Conservation (phyloP, 2,329 filamentous ascomycete species). For the Cytospora paraplurivora region DNA sequence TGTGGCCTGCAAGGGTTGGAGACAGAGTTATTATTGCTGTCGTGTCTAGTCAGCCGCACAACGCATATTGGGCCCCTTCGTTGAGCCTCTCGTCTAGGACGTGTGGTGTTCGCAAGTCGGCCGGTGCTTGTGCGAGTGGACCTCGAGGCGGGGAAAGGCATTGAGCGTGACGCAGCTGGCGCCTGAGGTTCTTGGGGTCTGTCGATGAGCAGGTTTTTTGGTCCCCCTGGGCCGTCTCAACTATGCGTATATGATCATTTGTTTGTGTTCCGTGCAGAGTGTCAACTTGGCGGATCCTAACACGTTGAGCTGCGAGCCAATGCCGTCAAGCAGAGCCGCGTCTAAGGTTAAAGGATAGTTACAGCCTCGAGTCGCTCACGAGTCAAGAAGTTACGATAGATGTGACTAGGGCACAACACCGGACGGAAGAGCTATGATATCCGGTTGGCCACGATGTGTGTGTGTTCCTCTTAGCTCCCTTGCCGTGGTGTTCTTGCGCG, state of each 20-base stretch:
- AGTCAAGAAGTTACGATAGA: no score
- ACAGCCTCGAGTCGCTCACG: no score
- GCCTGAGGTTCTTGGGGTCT: slow-evolving; percentile 2
- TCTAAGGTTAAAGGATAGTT: background rate
- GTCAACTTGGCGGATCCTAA: background rate
- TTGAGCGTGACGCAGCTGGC: slow-evolving; percentile 25
- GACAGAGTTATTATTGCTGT: background rate
- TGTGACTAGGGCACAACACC: background rate
- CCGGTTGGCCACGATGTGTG: background rate
- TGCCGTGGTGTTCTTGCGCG: background rate
- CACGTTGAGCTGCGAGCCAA: slow-evolving; percentile 6
- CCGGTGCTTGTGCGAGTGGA: slow-evolving; percentile 5
- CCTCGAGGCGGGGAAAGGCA: slow-evolving; percentile 15
- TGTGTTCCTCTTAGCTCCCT: background rate
- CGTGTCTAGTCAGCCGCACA: background rate
- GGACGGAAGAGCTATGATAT: background rate
- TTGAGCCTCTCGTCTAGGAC: background rate
- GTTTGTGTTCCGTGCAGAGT: slow-evolving; percentile 1
- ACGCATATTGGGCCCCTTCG: background rate
- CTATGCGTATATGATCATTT: background rate
- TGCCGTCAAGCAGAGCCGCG: background rate
- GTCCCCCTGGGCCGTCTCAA: background rate
- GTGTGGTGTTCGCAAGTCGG: background rate
- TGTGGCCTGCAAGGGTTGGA: no score
- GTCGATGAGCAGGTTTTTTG: background rate